A percentile compares a stretch with the other conserved stretches of the same genome.
phyloP scores from a whole-genome alignment of 352 stramenopile species.

The Phytopythium helicoides region DNA sequence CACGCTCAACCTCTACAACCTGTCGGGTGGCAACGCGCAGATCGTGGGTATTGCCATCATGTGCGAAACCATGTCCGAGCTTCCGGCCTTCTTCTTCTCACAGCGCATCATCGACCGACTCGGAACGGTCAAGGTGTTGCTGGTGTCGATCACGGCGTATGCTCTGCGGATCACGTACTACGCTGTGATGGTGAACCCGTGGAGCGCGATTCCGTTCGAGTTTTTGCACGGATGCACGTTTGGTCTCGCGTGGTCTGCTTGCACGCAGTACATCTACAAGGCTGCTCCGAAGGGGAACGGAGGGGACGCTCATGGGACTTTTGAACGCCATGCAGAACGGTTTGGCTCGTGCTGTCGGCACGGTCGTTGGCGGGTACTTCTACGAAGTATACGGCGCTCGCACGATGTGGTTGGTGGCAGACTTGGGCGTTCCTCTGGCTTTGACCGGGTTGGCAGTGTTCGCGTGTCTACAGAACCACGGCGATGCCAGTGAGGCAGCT shows the following conservation, averaged over 20 bases:
- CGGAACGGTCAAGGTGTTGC: slow-evolving; percentile 68
- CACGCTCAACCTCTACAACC: slow-evolving; percentile 79
- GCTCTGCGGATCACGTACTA: slow-evolving; percentile 72
- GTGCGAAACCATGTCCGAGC: slow-evolving; percentile 77
- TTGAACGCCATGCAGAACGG: slow-evolving; percentile 78
- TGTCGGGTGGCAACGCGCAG: slow-evolving; percentile 61
- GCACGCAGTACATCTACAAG: slow-evolving; percentile 75
- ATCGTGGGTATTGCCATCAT: slow-evolving; percentile 79
- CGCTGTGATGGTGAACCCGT: slow-evolving; percentile 74
- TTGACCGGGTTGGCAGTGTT: slow-evolving; percentile 53
- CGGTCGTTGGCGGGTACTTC: slow-evolving; percentile 71
- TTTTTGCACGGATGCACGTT: slow-evolving; percentile 78
- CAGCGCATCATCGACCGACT: slow-evolving; percentile 62
- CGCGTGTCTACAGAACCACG: slow-evolving; percentile 49
- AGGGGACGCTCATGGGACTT: slow-evolving; percentile 79
- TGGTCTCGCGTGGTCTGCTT: slow-evolving; percentile 66
- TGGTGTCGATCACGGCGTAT: slow-evolving; percentile 70
- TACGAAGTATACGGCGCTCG: slow-evolving; percentile 66
- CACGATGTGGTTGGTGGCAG: slow-evolving; percentile 67
- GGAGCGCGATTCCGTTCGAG: slow-evolving; percentile 77
- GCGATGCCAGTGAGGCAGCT: slow-evolving; percentile 20
- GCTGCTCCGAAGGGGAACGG: slow-evolving; percentile 47
- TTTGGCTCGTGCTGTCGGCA: slow-evolving; percentile 57
- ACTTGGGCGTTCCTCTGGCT: slow-evolving; percentile 62
- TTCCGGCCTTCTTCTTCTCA: slow-evolving; percentile 82